Evolutionary conservation across 1,284 basidiomycete genomes (phyloP), one percentile per base, ranked within the genome.

Genomic region (Cerrena zonata): DNA sequence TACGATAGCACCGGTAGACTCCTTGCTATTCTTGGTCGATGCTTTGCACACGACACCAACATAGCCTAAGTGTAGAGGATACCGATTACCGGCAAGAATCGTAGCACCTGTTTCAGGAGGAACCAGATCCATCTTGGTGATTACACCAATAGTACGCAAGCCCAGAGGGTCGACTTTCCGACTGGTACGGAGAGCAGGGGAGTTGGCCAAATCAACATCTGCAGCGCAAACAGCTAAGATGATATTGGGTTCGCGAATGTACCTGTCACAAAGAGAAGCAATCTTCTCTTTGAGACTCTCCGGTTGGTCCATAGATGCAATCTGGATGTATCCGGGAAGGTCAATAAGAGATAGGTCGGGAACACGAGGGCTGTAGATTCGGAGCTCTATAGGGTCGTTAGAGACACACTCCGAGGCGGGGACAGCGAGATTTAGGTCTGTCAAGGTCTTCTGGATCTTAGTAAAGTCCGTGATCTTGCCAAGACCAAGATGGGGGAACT

Each of bases 91-190:
- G 21, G 82, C 75, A 3, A 99, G 73, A 54, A 99, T 94, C 19
- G 69, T 62, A 0, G 86, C 89, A 3, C 94, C 96, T 50, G 86
- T 78, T 52, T 91, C 86, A 0, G 94, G 82, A 25, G 86, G 76
- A 13, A 99, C 92, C 19, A 99, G 76, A 65, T 99, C 95, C 94
- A 99, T 96, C 79, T 99, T 99, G 40, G 96, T 99, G 42, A 99
- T 80, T 4, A 99, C 96, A 26, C 96, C 95, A 59, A 99, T 95
- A 0, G 96, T 99, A 25, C 95, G 83, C 53, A 94, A 74, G 5
- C 96, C 95, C 4, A 98, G 74, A 1, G 95, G 95, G 65, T 99
- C 95, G 2, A 99, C 91, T 56, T 91, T 89, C 42, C 94, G 78
- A 65, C 91, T 94, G 0, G 96, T 94, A 34, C 94, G 78, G 42